Evolutionary conservation across 805 yeast species (phyloP), one percentile per base, ranked within the genome.

Genomic region (Teunomyces cretensis): DNA sequence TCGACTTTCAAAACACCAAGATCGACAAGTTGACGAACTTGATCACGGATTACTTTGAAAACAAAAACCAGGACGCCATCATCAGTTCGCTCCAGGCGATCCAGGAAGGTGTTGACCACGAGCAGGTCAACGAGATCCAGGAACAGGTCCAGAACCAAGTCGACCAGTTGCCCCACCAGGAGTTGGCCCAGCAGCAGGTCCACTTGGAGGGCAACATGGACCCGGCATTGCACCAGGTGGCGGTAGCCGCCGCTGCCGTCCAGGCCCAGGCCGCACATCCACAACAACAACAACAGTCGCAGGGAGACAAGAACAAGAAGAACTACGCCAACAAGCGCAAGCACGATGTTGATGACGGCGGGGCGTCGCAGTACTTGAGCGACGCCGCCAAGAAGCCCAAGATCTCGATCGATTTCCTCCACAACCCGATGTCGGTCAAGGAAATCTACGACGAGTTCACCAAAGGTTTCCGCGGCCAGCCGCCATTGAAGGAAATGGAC

Each of bases 401-500:
- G 50, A 62, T 72, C 33, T 45, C 53, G 17, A 62, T 70, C 38
- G 71, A 68, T 36, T 72, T 72, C 48, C 58, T 72, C 26, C 75
- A 70, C 47, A 72, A 71, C 42, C 77, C 76, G 9, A 68, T 67
- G 66, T 67, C 76, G 2, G 72, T 72, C 5, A 61, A 64, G 45
- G 76, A 72, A 46, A 72, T 72, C 35, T 70, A 70, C 56, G 75
- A 70, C 41, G 77, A 72, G 52, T 72, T 68, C 53, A 68, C 68
- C 41, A 66, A 66, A 41, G 77, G 77, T 6, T 70, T 69, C 52
- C 61, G 70, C 11, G 76, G 75, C 14, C 77, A 72, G 52, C 64
- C 65, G 4, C 74, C 77, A 5, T 56, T 72, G 36, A 57, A 68
- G 35, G 73, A 70, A 36, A 63, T 72, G 67, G 77, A 72, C 49